Evolutionary conservation across 805 yeast species (phyloP).

Genomic region (Yamadazyma nakazawae): DNA sequence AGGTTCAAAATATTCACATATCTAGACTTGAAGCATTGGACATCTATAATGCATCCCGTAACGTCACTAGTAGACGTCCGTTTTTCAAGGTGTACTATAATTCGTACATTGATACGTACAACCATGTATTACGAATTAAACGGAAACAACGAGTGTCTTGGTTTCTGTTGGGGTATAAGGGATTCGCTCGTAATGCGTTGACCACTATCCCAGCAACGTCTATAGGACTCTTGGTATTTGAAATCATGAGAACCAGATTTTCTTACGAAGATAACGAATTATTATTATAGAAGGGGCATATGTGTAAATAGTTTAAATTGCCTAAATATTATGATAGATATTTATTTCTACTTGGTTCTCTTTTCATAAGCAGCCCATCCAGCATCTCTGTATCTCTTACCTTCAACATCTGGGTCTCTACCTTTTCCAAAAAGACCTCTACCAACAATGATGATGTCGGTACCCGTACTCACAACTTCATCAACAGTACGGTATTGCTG

Average conservation of each 20-base stretch:
- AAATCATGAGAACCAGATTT: conserved; percentile 60
- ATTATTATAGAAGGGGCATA: neutral
- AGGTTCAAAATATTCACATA: conserved; percentile 75
- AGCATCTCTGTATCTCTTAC: conserved; percentile 83
- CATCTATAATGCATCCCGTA: conserved; percentile 42
- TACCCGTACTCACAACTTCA: conserved; percentile 79
- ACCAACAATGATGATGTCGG: conserved; percentile 97
- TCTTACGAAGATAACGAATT: conserved; percentile 26
- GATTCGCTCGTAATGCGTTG: conserved; percentile 68
- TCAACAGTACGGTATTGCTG: conserved; percentile 94
- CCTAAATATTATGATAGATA: neutral
- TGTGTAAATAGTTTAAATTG: conserved; percentile 1
- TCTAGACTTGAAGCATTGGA: conserved; percentile 80
- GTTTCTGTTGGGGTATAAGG: conserved; percentile 71
- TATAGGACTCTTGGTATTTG: conserved; percentile 79
- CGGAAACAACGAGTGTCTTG: conserved; percentile 54
- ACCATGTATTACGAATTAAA: conserved; percentile 54
- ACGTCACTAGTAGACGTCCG: conserved; percentile 23
- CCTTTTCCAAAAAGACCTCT: conserved; percentile 95
- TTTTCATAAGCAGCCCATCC: conserved; percentile 89
- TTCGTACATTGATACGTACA: conserved; percentile 73
- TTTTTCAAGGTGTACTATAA: conserved; percentile 58
- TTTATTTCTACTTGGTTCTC: conserved; percentile 1
- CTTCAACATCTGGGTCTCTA: conserved; percentile 85
- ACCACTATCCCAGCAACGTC: conserved; percentile 86